These are phyloP conservation scores for Chlamydomonas schloesseri DNA, from an alignment of 139 green algal genomes.

Conservation along the genomic window DNA sequence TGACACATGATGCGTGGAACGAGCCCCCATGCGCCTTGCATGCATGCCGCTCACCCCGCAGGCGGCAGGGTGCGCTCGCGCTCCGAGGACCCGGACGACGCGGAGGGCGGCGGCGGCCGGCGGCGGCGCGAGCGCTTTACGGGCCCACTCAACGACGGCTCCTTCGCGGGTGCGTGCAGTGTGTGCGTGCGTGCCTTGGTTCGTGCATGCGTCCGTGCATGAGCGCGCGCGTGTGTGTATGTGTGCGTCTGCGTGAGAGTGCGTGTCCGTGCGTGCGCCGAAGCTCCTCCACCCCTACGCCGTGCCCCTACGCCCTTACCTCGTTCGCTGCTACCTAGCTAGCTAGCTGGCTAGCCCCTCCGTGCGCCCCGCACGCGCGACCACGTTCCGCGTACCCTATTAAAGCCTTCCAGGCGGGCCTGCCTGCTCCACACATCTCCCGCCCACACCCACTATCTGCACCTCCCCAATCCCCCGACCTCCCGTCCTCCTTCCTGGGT, in stretches of 20 bases:
- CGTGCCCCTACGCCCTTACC: too few species aligned
- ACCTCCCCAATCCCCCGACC: too few species aligned
- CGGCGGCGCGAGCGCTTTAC: background rate
- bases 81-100: conserved; percentile 34
- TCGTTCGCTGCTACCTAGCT: background rate
- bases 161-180: conserved; percentile 28
- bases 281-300: background rate
- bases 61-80: conserved; percentile 36
- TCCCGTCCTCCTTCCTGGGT: too few species aligned
- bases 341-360: background rate
- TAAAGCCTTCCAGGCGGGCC: too few species aligned
- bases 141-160: conserved; percentile 44
- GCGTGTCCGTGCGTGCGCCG: too few species aligned
- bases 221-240: too few species aligned
- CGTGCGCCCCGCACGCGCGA: too few species aligned
- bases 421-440: too few species aligned
- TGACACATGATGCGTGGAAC: background rate
- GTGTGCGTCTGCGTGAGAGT: background rate
- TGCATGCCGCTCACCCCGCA: background rate
- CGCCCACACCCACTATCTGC: too few species aligned
- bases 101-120: conserved; percentile 3
- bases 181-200: background rate
- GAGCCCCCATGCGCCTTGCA: too few species aligned
- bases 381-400: too few species aligned
- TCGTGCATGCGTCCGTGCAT: background rate